These are phyloP conservation scores for Podila clonocystis DNA, from an alignment of 192 early-diverging fungal genomes.

Conservation along the genomic window DNA sequence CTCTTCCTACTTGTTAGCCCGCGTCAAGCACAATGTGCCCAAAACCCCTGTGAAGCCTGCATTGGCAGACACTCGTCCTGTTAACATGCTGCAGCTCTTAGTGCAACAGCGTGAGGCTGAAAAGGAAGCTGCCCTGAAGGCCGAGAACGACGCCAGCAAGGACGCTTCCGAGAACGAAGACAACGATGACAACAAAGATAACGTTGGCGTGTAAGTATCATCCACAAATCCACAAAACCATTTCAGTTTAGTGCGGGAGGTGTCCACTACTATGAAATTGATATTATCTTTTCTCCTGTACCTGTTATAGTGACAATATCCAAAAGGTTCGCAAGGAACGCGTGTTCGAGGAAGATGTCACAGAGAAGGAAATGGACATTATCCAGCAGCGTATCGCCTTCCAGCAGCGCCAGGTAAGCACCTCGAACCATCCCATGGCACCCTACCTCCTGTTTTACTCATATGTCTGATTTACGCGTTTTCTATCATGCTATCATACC, in stretches of 20 bases:
- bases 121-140: constrained; percentile 26
- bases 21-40: constrained; percentile 23
- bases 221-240: constrained; percentile 1
- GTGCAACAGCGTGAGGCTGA: constrained; percentile 30
- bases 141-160: constrained; percentile 26
- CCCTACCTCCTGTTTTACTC: not conserved
- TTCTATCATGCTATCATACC: not conserved
- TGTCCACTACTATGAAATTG: not conserved
- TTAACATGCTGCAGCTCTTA: constrained; percentile 25
- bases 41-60: constrained; percentile 19
- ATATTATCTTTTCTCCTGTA: not conserved
- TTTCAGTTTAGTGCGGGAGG: not conserved
- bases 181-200: constrained; percentile 42
- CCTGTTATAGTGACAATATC: constrained; percentile 68
- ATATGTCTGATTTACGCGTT: not conserved
- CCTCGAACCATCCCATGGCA: not conserved
- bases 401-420: constrained; percentile 79
- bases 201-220: constrained; percentile 4
- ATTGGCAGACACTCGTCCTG: constrained; percentile 26
- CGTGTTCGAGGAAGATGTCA: constrained; percentile 91
- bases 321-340: constrained; percentile 84
- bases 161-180: constrained; percentile 38
- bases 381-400: constrained; percentile 92
- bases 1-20: constrained; percentile 4
- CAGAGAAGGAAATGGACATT: constrained; percentile 88